Evolutionary conservation across 2,329 filamentous ascomycete species (phyloP).

Genomic region (Corynespora cassiicola): DNA sequence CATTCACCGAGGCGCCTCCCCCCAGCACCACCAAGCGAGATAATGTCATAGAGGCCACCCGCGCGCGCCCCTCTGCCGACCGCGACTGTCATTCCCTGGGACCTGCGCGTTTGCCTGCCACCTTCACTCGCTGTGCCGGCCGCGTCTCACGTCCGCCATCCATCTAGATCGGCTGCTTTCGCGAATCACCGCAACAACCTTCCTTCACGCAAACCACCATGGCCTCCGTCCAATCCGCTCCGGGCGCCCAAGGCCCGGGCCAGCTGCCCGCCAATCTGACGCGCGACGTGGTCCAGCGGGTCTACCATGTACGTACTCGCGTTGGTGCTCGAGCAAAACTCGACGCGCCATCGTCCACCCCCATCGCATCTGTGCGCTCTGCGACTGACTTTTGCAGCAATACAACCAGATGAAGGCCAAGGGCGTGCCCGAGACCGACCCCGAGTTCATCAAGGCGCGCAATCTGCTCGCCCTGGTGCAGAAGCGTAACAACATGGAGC

Average conservation of each 20-base stretch:
- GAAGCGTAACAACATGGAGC: constrained; percentile 61
- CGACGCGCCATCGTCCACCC: constrained; percentile 10
- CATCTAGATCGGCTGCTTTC: constrained; percentile 17
- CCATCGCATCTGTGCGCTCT: constrained; percentile 4
- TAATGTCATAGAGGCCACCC: constrained; percentile 42
- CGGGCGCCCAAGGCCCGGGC: constrained; percentile 69
- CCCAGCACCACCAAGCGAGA: constrained; percentile 37
- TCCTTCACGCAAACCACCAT: constrained; percentile 56
- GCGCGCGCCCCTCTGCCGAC: constrained; percentile 27
- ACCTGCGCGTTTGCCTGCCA: constrained; percentile 26
- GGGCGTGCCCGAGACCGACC: constrained; percentile 81
- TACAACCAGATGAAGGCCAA: constrained; percentile 87
- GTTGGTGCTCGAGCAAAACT: too few relatives aligned
- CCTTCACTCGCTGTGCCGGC: constrained; percentile 21
- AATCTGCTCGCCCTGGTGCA: constrained; percentile 77
- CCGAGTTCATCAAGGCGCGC: constrained; percentile 84
- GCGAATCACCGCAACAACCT: constrained; percentile 20
- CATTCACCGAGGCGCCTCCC: constrained; percentile 28
- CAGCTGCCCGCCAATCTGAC: constrained; percentile 72
- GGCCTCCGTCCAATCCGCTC: constrained; percentile 80
- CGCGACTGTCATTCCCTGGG: constrained; percentile 31
- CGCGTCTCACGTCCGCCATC: constrained; percentile 21
- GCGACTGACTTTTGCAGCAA: constrained; percentile 67
- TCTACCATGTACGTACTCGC: constrained; percentile 65
- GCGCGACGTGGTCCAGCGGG: constrained; percentile 78